phyloP scores from a whole-genome alignment of 257 asterid genomes.

The Ophiorrhiza pumila region DNA sequence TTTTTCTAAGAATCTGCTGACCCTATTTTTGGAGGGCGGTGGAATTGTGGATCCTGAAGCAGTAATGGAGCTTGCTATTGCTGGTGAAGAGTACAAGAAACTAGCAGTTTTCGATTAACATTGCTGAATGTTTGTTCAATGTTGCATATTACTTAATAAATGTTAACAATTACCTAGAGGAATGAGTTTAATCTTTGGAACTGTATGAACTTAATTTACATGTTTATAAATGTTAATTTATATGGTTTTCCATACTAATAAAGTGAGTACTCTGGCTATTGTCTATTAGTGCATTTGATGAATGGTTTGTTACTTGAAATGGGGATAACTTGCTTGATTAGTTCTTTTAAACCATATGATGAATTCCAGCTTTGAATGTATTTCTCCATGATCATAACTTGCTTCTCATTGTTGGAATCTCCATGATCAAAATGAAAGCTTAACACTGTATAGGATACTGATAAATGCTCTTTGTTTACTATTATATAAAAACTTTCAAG shows the following conservation, averaged over 20 bases:
- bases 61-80: slow-evolving; percentile 47
- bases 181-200: not conserved
- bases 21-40: slow-evolving; percentile 49
- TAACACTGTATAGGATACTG: too few relatives aligned
- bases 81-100: slow-evolving; percentile 43
- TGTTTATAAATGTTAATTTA: not conserved
- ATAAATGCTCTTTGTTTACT: not conserved
- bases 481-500: not conserved
- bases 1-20: slow-evolving; percentile 49
- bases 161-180: not conserved
- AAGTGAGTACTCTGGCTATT: not conserved
- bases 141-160: not conserved
- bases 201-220: not conserved
- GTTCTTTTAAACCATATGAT: not conserved
- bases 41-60: slow-evolving; percentile 33
- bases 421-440: too few relatives aligned
- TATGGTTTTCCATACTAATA: not conserved
- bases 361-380: not conserved
- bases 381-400: not conserved
- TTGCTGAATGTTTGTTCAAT: not conserved
- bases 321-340: not conserved
- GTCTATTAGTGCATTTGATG: not conserved
- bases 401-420: too few relatives aligned
- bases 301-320: not conserved
- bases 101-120: slow-evolving; percentile 43